Evolutionary conservation across 2,329 filamentous ascomycete species (phyloP), one percentile per base, ranked within the genome.

Genomic region (Endoconidiophora polonica): DNA sequence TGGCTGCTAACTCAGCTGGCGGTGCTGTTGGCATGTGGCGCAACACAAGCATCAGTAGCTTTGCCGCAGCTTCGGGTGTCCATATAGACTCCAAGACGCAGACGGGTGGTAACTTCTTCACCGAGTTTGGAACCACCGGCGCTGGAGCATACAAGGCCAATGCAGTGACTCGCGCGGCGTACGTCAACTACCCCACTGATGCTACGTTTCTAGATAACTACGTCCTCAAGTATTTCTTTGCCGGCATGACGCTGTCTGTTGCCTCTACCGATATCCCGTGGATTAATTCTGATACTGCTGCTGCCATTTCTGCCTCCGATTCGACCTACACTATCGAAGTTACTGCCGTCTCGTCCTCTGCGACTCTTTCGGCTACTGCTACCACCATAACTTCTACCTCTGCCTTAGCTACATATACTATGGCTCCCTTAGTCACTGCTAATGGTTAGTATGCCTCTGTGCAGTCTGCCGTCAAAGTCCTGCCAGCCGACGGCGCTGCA

Each of bases 121-220:
- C 62, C 2, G 68, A 71, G 56, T 71, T 64, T 49, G 55, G 55
- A 20, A 68, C 61, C 1, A 65, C 60, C 1, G 68, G 68, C 0
- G 54, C 59, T 1, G 68, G 68, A 0, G 62, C 64, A 20, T 70
- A 68, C 48, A 39, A 58, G 2, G 60, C 58, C 44, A 68, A 69
- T 46, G 54, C 55, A 2, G 59, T 58, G 2, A 54, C 58, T 5
- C 61, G 67, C 16, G 55, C 61, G 0, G 55, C 55, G 2, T 68
- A 66, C 26, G 60, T 68, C 7, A 56, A 57, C 6, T 52, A 58
- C 16, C 53, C 68, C 36, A 63, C 61, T 0, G 56, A 59, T 33
- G 54, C 58, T 0, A 57, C 59, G 3, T 60, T 61, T 24, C 58
- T 70, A 3, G 60, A 4, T 60, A 7, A 52, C 58, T 67, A 62